Percentiles rank a stretch among this genome's conserved stretches.
These are phyloP conservation scores for Fusarium azukiicola DNA, from an alignment of 2,329 filamentous ascomycete species.

Conservation along the genomic window DNA sequence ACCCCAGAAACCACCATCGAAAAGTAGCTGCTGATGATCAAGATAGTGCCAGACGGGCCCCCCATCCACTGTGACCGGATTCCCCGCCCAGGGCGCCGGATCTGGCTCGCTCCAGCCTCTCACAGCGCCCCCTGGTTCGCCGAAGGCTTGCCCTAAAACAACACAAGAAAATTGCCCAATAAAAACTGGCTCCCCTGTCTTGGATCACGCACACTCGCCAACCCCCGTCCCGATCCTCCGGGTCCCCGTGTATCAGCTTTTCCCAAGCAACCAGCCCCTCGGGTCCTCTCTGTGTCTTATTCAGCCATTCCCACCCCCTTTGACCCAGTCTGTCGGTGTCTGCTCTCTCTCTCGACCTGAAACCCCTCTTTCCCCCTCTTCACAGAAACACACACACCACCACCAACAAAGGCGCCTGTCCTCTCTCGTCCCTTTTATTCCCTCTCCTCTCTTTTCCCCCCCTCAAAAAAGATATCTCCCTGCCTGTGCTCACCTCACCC, in stretches of 20 bases:
- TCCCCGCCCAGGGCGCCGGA: constrained; percentile 16
- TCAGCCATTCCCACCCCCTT: background rate
- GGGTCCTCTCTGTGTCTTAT: constrained; percentile 3
- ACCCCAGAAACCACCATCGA: no score
- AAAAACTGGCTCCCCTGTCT: constrained; percentile 8
- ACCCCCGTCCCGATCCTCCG: constrained; percentile 16
- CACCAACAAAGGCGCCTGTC: background rate
- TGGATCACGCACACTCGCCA: constrained; percentile 14
- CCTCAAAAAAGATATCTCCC: background rate
- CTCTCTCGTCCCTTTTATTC: background rate
- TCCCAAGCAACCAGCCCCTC: constrained; percentile 15
- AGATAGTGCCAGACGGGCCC: background rate
- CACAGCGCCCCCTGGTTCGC: background rate
- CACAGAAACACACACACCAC: background rate
- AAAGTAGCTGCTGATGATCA: background rate
- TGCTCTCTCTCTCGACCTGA: background rate
- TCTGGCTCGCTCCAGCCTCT: constrained; percentile 9
- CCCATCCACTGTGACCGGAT: background rate
- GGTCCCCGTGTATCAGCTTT: constrained; percentile 23
- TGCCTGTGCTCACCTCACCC: background rate
- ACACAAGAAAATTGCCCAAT: constrained; percentile 17
- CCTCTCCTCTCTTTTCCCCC: background rate
- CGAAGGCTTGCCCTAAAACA: constrained; percentile 17
- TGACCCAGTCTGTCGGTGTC: constrained; percentile 22
- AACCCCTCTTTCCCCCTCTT: constrained; percentile 5